A percentile compares a stretch with the other conserved stretches of the same genome.
Conservation (phyloP, 768 basidiomycete species). For the Boletus subcaerulescens region DNA sequence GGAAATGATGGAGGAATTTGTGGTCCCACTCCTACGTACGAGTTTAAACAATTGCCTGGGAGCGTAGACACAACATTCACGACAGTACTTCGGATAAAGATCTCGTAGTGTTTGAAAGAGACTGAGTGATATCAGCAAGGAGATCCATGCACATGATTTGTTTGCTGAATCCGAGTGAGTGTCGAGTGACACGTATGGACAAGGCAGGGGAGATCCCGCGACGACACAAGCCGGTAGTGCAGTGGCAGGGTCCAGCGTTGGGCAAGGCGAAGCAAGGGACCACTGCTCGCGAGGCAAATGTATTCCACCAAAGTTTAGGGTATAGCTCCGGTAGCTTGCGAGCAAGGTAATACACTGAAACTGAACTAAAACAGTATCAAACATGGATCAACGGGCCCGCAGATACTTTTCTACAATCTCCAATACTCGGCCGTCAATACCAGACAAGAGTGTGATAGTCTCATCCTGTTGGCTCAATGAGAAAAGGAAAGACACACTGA, state of each 20-base stretch:
- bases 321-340: too few species aligned
- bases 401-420: slow-evolving; percentile 18
- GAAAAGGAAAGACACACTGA: neutral
- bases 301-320: too few species aligned
- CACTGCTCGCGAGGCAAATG: too few species aligned
- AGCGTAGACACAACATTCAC: too few species aligned
- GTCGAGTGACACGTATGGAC: neutral
- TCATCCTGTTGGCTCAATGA: slow-evolving; percentile 18
- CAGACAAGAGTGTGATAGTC: slow-evolving; percentile 18
- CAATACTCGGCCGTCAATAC: slow-evolving; percentile 20
- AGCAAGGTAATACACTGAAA: neutral
- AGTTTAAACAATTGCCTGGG: too few species aligned
- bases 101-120: too few species aligned
- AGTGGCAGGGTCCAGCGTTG: slow-evolving; percentile 34
- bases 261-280: too few species aligned
- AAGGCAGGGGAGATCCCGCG: slow-evolving; percentile 43
- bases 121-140: too few species aligned
- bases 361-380: neutral
- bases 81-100: too few species aligned
- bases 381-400: neutral
- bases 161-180: slow-evolving; percentile 10
- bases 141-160: neutral
- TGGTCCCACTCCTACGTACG: too few species aligned
- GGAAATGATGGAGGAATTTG: too few species aligned
- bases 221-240: slow-evolving; percentile 55